These are phyloP conservation scores for Xylariaceae sp. DNA, from an alignment of 2,329 filamentous ascomycete genomes.

Conservation along the genomic window DNA sequence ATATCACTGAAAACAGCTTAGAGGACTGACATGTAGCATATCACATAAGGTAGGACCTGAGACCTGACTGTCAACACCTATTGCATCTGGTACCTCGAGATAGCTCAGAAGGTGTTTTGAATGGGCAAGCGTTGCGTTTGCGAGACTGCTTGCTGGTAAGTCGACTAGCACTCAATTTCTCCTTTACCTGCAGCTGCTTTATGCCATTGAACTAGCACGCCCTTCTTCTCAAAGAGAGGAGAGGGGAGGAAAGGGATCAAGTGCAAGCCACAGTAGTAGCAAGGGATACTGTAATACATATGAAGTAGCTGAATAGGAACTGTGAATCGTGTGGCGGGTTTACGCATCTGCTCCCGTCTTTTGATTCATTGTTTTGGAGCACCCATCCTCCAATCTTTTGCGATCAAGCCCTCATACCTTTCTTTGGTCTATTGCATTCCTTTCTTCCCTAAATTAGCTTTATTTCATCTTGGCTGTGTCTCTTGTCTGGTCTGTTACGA, in stretches of 20 bases:
- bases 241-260: not conserved
- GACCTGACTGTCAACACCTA: not conserved
- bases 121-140: no score
- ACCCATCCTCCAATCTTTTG: constrained; percentile 8
- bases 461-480: constrained; percentile 5
- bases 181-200: not conserved
- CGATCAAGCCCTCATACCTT: constrained; percentile 8
- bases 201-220: not conserved
- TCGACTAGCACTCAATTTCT: not conserved
- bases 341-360: constrained; percentile 22
- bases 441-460: constrained; percentile 7
- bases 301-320: constrained; percentile 7
- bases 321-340: constrained; percentile 21
- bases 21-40: not conserved
- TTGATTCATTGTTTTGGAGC: constrained; percentile 24
- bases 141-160: not conserved
- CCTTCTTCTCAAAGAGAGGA: constrained; percentile 5
- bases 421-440: constrained; percentile 7
- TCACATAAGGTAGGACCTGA: not conserved
- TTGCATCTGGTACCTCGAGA: no score
- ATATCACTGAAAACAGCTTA: no score
- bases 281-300: constrained; percentile 12
- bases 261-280: constrained; percentile 17
- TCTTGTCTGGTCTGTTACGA: not conserved
- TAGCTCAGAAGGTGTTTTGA: no score